A percentile compares a stretch with the other conserved stretches of the same genome.
These are phyloP conservation scores for Cardiospermum halicacabum DNA, from an alignment of 345 rosid genomes.

Conservation along the genomic window DNA sequence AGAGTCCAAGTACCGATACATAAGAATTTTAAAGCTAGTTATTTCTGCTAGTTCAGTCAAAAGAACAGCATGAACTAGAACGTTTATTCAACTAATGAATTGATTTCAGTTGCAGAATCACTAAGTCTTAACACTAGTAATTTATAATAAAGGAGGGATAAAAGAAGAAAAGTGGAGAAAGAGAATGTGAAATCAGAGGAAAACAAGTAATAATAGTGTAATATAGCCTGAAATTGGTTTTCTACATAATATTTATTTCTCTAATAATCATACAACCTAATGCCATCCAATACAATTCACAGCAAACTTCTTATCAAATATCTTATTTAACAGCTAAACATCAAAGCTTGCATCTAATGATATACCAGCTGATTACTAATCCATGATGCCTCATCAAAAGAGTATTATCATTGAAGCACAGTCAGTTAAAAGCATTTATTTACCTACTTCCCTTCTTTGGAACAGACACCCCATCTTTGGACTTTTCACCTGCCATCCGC, in stretches of 20 bases:
- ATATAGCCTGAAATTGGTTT: neutral
- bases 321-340: conserved; percentile 17
- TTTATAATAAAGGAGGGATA: neutral
- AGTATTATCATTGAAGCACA: conserved; percentile 37
- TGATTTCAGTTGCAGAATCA: conserved; percentile 7
- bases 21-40: neutral
- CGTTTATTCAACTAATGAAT: neutral
- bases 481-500: conserved; percentile 99
- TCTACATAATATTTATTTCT: neutral
- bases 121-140: neutral
- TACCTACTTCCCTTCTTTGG: conserved; percentile 99
- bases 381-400: conserved; percentile 37
- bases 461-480: conserved; percentile 97
- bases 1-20: neutral
- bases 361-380: conserved; percentile 23
- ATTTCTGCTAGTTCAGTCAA: neutral
- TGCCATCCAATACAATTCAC: conserved; percentile 11
- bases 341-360: conserved; percentile 20
- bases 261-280: conserved; percentile 6
- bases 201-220: neutral
- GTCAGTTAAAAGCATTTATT: conserved; percentile 73
- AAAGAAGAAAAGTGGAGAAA: neutral
- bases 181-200: neutral
- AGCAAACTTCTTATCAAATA: conserved; percentile 11
- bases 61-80: neutral